phyloP scores from a whole-genome alignment of 164 flowering plant genomes.

The Piper longum region DNA sequence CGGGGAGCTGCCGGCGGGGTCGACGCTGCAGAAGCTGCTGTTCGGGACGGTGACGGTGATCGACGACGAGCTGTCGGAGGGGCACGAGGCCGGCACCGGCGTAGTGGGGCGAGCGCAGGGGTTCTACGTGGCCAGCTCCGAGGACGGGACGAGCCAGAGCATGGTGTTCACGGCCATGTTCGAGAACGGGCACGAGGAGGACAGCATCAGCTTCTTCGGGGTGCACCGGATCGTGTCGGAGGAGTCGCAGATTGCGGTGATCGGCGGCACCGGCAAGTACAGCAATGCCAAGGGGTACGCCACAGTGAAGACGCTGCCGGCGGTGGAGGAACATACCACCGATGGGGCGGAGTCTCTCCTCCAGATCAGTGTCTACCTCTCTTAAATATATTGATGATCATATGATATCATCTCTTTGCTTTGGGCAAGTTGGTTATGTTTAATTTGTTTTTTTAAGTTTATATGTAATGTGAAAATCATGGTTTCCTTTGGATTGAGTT shows the following conservation, averaged over 20 bases:
- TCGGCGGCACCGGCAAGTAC: constrained; percentile 85
- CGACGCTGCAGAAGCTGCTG: constrained; percentile 32
- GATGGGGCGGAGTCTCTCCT: constrained; percentile 19
- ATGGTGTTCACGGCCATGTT: constrained; percentile 54
- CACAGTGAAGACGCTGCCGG: constrained; percentile 27
- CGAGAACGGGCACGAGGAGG: constrained; percentile 26
- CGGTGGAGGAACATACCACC: constrained; percentile 18
- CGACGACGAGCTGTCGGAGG: constrained; percentile 55
- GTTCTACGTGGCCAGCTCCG: constrained; percentile 51
- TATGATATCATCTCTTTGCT: too few species aligned
- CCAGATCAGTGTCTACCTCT: constrained; percentile 16
- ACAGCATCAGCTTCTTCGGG: constrained; percentile 59
- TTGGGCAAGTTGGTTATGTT: too few species aligned
- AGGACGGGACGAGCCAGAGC: constrained; percentile 48
- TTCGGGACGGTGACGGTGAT: constrained; percentile 60
- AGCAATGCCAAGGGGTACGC: constrained; percentile 54
- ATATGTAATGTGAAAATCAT: too few species aligned
- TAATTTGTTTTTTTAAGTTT: too few species aligned
- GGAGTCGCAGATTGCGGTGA: constrained; percentile 46
- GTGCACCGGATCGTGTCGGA: constrained; percentile 36
- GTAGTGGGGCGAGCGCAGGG: constrained; percentile 62
- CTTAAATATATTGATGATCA: neutral
- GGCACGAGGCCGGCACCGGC: constrained; percentile 47
- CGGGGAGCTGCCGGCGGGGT: constrained; percentile 33
- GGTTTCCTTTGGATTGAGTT: too few species aligned